Conservation (phyloP, 2,329 filamentous ascomycete genomes). For the Bretziella fagacearum region DNA sequence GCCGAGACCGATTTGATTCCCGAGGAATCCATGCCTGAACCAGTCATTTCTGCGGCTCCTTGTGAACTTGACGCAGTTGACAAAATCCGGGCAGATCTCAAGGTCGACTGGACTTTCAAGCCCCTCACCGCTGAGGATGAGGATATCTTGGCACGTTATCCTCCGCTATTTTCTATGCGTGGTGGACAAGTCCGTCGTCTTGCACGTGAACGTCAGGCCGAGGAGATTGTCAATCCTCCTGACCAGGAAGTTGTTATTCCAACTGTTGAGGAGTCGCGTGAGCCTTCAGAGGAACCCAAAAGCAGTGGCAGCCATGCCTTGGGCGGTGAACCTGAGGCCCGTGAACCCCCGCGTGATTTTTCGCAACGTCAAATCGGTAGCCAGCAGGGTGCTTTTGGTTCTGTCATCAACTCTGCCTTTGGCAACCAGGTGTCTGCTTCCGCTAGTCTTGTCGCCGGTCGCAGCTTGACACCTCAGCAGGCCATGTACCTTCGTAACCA, state of each 20-base stretch:
- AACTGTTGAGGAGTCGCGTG: slow-evolving; percentile 37
- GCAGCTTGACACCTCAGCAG: slow-evolving; percentile 67
- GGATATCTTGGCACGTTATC: slow-evolving; percentile 23
- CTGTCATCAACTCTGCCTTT: slow-evolving; percentile 38
- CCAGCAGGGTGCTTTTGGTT: slow-evolving; percentile 43
- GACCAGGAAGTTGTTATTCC: not conserved
- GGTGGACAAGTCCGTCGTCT: slow-evolving; percentile 68
- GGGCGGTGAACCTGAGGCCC: slow-evolving; percentile 82
- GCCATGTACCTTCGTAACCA: slow-evolving; percentile 52
- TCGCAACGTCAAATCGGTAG: slow-evolving; percentile 48
- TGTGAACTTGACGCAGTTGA: slow-evolving; percentile 1
- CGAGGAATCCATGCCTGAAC: slow-evolving; percentile 1
- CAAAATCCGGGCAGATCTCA: slow-evolving; percentile 15
- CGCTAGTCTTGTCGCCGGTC: slow-evolving; percentile 33
- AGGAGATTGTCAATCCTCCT: not conserved
- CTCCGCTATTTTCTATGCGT: slow-evolving; percentile 65
- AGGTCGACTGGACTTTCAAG: slow-evolving; percentile 16
- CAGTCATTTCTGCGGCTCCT: not conserved
- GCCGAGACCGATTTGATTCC: not conserved
- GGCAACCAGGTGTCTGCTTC: slow-evolving; percentile 33
- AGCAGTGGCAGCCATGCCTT: slow-evolving; percentile 72
- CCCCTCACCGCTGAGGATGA: slow-evolving; percentile 15
- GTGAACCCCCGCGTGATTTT: slow-evolving; percentile 38
- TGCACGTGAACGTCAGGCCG: slow-evolving; percentile 43
- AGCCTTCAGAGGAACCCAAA: slow-evolving; percentile 44